Base-by-base conservation (phyloP, 2,329 filamentous ascomycete genomes). In the Fusarium sterilihyphosum region DNA sequence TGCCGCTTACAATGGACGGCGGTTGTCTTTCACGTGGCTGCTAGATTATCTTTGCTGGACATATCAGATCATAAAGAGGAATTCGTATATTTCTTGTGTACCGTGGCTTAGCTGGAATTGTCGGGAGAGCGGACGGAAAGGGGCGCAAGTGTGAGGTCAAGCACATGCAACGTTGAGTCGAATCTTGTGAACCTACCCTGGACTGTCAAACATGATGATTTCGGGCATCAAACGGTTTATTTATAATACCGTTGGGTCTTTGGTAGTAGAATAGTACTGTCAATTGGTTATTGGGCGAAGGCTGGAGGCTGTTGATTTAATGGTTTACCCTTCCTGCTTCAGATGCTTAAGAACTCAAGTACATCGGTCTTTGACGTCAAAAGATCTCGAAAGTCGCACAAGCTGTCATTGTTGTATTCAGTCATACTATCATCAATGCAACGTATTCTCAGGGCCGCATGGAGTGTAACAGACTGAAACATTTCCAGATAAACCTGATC, bases 361-460 rank as follows among this genome's bases (percentile, higher is more conserved):
- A 3, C 8, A 14, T 31, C 20, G 11, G 2, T 18, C 16, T 12
- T n/a, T n/a, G 20, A 14, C 6, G 13, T 41, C 20, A 22, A 41
- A 41, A 29, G 24, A 56, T 56, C 52, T 56, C 24, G 52, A 56
- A 56, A 8, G 37, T 56, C 2, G 20, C 37, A 56, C 52, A 43
- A 56, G 24, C 52, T 41, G 52, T 56, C 37, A n/a, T 41, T 31
- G 52, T 56, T 29, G 52, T 56, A 56, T 29, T 31, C 52, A 56
- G 20, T 56, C 52, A 38, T 41, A 26, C 35, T n/a, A 37, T 37
- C 38, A 40, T 44, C 37, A 40, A 66, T 70, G 67, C 67, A 70
- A 70, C 67, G 67, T 70, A 49, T 70, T 70, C 60, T 54, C 52
- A 50, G 18, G 44, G 61, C 67, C 43, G 61, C 40, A 61, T 61